These are phyloP conservation scores for Daldinia concentrica DNA, from an alignment of 495 filamentous ascomycete species.

Conservation along the genomic window DNA sequence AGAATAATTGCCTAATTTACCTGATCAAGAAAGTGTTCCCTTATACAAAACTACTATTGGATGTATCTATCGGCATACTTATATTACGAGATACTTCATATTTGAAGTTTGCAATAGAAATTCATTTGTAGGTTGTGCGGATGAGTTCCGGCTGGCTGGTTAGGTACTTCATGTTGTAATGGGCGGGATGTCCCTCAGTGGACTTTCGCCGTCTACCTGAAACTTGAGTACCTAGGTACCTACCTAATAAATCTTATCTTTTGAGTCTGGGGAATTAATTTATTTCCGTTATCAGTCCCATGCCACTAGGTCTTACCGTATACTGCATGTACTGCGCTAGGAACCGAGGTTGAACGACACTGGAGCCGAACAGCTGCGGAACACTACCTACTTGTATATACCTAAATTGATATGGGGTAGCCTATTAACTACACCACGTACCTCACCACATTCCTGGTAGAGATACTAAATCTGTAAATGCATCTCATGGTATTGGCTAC, in stretches of 20 bases:
- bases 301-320: background rate
- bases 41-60: background rate
- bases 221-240: no score
- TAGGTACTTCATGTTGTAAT: background rate
- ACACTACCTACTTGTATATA: background rate
- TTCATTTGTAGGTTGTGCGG: background rate
- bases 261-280: conserved; percentile 27
- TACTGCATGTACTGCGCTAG: background rate
- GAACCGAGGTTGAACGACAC: background rate
- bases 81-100: background rate
- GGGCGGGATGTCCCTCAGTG: background rate
- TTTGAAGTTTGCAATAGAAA: background rate
- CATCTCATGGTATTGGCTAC: no score
- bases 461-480: no score
- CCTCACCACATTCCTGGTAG: no score
- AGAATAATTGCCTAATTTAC: background rate
- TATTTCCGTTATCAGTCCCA: conserved; percentile 10
- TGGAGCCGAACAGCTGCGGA: background rate
- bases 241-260: background rate
- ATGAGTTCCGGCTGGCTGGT: background rate
- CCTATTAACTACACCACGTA: no score
- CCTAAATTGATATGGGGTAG: no score
- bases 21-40: background rate
- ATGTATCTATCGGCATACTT: background rate
- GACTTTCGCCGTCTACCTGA: no score